Evolutionary conservation across 495 filamentous ascomycete genomes (phyloP).

Genomic region (Xylaria sp.): DNA sequence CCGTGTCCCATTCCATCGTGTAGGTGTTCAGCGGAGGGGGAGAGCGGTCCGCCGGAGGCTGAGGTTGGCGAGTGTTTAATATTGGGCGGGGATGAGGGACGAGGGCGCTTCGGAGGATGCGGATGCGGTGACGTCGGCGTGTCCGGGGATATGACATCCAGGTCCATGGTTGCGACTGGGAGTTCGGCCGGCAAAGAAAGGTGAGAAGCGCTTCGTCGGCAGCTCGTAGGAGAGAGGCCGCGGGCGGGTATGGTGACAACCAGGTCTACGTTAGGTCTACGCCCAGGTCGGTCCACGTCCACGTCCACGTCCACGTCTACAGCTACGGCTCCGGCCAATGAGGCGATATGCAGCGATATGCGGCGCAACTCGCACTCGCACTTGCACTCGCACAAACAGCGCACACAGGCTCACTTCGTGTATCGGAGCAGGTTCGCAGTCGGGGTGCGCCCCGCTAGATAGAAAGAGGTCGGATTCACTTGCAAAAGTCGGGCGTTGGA

Average conservation of each 20-base stretch:
- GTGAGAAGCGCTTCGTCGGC: constrained; percentile 6
- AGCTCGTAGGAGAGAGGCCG: not conserved
- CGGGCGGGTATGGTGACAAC: not conserved
- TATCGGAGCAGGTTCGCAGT: constrained; percentile 8
- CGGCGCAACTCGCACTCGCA: constrained; percentile 1
- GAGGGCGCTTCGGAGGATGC: constrained; percentile 57
- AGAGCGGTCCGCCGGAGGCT: constrained; percentile 35
- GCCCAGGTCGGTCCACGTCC: too few relatives aligned
- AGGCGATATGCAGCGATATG: not conserved
- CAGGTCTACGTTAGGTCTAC: not conserved
- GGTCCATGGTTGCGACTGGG: constrained; percentile 31
- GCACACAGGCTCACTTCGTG: constrained; percentile 6
- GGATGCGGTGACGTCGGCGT: constrained; percentile 52
- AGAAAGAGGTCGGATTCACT: constrained; percentile 12
- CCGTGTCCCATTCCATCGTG: constrained; percentile 38
- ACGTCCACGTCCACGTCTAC: too few relatives aligned
- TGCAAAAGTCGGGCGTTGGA: constrained; percentile 20
- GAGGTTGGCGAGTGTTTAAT: constrained; percentile 51
- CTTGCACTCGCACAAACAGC: constrained; percentile 7
- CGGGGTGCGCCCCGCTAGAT: constrained; percentile 11
- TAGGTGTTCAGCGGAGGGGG: constrained; percentile 47
- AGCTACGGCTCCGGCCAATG: not conserved
- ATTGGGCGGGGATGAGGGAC: constrained; percentile 54
- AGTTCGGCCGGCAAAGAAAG: not conserved
- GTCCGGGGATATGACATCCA: constrained; percentile 47